Evolutionary conservation across 805 yeast species (phyloP).

Genomic region (Hanseniaspora lachancei): DNA sequence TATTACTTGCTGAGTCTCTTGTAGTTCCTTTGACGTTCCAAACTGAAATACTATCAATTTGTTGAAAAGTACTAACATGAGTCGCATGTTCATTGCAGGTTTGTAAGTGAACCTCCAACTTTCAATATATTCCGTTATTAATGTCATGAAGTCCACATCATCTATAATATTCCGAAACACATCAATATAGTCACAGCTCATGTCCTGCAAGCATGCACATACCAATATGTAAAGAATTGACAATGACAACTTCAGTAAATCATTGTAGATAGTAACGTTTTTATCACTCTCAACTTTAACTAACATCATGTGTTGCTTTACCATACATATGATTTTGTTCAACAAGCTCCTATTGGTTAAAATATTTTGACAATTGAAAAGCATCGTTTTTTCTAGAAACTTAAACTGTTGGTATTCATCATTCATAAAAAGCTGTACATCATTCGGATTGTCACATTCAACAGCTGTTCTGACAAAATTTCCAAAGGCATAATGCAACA

Average conservation of each 20-base stretch:
- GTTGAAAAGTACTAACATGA: constrained; percentile 40
- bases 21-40: constrained; percentile 34
- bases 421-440: not conserved
- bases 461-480: not conserved
- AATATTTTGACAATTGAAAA: not conserved
- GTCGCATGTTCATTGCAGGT: constrained; percentile 38
- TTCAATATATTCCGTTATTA: constrained; percentile 41
- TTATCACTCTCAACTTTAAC: constrained; percentile 1
- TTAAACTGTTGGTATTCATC: constrained; percentile 9
- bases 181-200: not conserved
- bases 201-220: constrained; percentile 3
- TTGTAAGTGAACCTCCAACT: constrained; percentile 50
- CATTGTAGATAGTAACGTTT: not conserved
- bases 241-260: constrained; percentile 14
- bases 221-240: constrained; percentile 13
- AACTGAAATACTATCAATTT: constrained; percentile 45
- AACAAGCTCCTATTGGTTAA: not conserved
- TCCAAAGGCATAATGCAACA: not conserved
- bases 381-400: constrained; percentile 1
- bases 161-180: constrained; percentile 17
- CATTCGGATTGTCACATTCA: not conserved
- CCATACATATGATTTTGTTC: not conserved
- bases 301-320: constrained; percentile 10
- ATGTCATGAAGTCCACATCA: constrained; percentile 31
- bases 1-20: constrained; percentile 29